Evolutionary conservation across 305 asterid genomes (phyloP), one percentile per base, ranked within the genome.

Genomic region (Ajuga reptans): DNA sequence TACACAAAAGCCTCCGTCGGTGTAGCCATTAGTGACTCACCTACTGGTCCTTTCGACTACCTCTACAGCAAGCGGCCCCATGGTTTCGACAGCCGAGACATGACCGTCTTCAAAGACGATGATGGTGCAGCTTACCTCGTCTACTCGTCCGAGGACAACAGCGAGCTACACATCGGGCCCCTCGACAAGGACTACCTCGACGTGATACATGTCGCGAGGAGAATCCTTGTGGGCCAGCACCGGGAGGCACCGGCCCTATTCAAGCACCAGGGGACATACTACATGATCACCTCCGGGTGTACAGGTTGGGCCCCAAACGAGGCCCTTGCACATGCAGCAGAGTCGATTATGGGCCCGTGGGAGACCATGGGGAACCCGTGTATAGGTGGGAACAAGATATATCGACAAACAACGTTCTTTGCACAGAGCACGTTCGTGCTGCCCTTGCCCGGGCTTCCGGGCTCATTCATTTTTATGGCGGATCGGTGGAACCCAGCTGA

Each of bases 301-400:
- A 89, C 96, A 0, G 96, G 99, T 39, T 94, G 99, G 99, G 95
- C 93, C 17, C 97, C 99, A 14, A 94, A 94, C 5, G 92, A 87
- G 84, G 99, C 99, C 2, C 79, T 84, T 11, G 93, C 89, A 1
- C 95, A 91, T 42, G 93, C 93, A 15, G 82, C 99, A 4, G 96
- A 86, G 55, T 87, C 96, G 17, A 77, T 93, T 11, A 86, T 89
- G 96, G 99, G 98, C 41, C 89, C 89, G 0, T 93, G 98, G 98
- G 95, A 90, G 83, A 85, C 84, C 4, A 71, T 93, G 69, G 97
- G 96, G 67, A 90, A 85, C 75, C 98, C 98, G 0, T 90, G 97
- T 75, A 45, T 93, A 6, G 97, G 97, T 9, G 99, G 96, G 2
- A 87, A 83, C 76, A 81, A 82, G 51, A 60, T 87, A 12, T 83